Conservation (phyloP, 169 alveolate genomes). For the Plasmodium coatneyi region DNA sequence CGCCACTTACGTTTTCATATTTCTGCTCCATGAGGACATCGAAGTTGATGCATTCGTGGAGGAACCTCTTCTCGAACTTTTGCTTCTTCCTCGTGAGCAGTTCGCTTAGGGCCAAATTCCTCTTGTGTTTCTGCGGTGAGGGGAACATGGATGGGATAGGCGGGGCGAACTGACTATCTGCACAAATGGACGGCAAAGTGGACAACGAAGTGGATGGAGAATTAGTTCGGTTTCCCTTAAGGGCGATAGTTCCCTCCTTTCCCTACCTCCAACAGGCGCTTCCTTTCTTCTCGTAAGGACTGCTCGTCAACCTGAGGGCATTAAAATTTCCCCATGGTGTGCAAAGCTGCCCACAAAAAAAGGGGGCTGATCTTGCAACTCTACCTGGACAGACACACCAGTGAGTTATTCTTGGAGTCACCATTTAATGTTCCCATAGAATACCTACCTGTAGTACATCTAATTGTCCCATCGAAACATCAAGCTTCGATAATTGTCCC, state of each 20-base stretch:
- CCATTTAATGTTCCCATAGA: not conserved
- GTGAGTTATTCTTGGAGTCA: not conserved
- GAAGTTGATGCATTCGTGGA: slow-evolving; percentile 46
- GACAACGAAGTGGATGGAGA: not conserved
- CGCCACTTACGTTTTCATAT: slow-evolving; percentile 38
- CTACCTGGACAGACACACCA: not conserved
- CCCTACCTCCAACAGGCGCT: slow-evolving; percentile 7
- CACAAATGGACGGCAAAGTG: not conserved
- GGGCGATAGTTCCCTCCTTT: not conserved
- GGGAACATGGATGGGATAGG: not conserved
- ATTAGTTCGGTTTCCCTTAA: not conserved
- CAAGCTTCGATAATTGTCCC: not conserved
- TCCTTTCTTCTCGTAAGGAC: slow-evolving; percentile 1
- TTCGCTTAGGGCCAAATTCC: slow-evolving; percentile 10
- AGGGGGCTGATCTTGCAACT: not conserved
- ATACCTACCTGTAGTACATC: not conserved
- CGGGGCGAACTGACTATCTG: not conserved
- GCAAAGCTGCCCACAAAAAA: not conserved
- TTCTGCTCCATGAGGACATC: slow-evolving; percentile 58
- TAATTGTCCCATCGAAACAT: not conserved
- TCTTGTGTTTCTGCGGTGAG: slow-evolving; percentile 11
- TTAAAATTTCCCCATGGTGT: not conserved
- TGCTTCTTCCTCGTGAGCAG: slow-evolving; percentile 16
- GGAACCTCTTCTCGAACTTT: slow-evolving; percentile 32
- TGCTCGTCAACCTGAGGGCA: slow-evolving; percentile 4